phyloP scores from a whole-genome alignment of 306 rosid genomes.

The Dalbergia cultrata region DNA sequence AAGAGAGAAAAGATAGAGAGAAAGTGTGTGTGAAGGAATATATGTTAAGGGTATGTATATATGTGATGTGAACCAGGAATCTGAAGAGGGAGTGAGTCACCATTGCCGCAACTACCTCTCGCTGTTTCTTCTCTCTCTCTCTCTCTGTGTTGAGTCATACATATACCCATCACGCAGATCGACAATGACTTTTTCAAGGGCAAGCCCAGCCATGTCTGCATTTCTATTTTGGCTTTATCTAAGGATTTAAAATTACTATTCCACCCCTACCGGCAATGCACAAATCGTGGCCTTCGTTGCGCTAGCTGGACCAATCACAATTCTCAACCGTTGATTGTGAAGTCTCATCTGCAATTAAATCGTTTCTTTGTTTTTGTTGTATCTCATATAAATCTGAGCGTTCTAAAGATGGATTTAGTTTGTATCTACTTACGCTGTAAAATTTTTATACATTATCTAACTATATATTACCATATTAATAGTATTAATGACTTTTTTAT shows the following conservation, averaged over 20 bases:
- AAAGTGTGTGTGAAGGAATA: not conserved
- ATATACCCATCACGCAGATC: not conserved
- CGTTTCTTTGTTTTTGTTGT: not conserved
- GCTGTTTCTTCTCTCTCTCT: constrained; percentile 7
- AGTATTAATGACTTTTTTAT: too few relatives aligned
- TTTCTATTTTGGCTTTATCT: constrained; percentile 30
- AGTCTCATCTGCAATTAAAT: not conserved
- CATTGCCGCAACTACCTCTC: constrained; percentile 50
- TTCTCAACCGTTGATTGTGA: not conserved
- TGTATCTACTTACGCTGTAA: too few relatives aligned
- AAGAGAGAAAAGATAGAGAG: constrained; percentile 35
- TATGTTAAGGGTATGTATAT: not conserved
- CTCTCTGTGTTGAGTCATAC: not conserved
- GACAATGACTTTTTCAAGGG: constrained; percentile 29
- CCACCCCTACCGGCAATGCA: constrained; percentile 23
- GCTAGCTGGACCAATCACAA: not conserved
- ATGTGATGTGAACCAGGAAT: constrained; percentile 56
- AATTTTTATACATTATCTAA: too few relatives aligned
- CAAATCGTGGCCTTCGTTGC: not conserved
- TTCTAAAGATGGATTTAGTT: too few relatives aligned
- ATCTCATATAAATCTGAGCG: too few relatives aligned
- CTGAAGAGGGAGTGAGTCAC: constrained; percentile 46
- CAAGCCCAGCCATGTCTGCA: constrained; percentile 1
- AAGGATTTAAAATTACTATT: constrained; percentile 27
- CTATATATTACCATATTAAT: too few relatives aligned